A percentile compares a stretch with the other conserved stretches of the same genome.
Conservation (phyloP, 345 rosid genomes). For the Salix koriyanagi region DNA sequence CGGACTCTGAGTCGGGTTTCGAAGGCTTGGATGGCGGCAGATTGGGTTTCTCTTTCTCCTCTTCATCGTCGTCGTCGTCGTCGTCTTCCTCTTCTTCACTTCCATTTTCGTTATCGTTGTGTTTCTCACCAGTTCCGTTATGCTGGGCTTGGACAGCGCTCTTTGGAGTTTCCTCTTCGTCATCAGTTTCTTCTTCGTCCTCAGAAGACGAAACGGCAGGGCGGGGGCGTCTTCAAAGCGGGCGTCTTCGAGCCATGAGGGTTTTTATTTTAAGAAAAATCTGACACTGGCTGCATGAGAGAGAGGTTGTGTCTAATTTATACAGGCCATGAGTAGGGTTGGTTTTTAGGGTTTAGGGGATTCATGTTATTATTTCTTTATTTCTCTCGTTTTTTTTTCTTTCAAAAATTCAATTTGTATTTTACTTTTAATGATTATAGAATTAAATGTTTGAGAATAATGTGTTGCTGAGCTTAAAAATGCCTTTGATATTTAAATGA, state of each 20-base stretch:
- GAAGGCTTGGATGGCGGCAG: neutral
- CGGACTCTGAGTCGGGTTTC: constrained; percentile 11
- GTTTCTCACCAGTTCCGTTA: neutral
- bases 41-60: neutral
- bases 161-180: neutral
- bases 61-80: neutral
- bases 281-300: neutral
- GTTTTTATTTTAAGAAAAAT: neutral
- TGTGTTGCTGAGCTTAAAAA: neutral
- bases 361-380: neutral
- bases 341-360: no score
- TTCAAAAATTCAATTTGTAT: neutral
- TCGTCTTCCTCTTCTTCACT: neutral
- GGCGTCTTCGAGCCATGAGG: constrained; percentile 27
- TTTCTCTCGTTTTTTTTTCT: no score
- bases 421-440: neutral
- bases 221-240: constrained; percentile 30
- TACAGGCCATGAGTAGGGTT: no score
- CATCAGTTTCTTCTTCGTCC: constrained; percentile 8
- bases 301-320: neutral
- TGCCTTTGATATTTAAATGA: no score
- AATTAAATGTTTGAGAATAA: neutral
- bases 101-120: constrained; percentile 15
- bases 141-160: neutral
- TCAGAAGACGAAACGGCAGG: constrained; percentile 35